Evolutionary conservation across 106 monocot species (phyloP), one percentile per base, ranked within the genome.

Genomic region (Dioscorea zingiberensis): DNA sequence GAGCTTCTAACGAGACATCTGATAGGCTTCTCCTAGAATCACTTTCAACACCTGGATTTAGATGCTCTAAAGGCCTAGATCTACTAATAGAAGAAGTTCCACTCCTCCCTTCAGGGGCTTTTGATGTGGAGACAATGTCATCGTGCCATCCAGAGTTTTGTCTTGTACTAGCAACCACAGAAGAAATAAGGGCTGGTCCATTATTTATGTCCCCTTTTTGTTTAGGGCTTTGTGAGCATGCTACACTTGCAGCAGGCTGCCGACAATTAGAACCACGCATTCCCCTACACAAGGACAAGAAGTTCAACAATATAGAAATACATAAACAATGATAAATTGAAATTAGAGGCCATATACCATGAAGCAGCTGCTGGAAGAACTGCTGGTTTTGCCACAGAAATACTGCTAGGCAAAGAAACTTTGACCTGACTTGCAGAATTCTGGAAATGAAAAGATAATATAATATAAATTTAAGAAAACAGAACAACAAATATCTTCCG

Each of bases 341-440:
- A 58, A 21, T 14, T n/a, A 55, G 26, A 63, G 38, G 57, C 11
- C 10, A 2, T 65, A 62, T 74, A 90, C 89, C 89, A 90, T 55
- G 85, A 79, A 62, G 89, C 85, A 80, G 83, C 77, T 21, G 89
- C 79, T 27, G 89, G 89, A 59, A 90, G 77, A 44, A 47, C 71
- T 32, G 66, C 66, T 27, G 79, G 55, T 44, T 71, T 82, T 54
- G 71, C 72, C 49, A 48, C 47, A 68, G 18, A 51, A 47, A 23
- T 47, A 64, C 71, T 72, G 53, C 58, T 54, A 64, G 64, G 65
- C 38, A 38, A 38, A 67, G 73, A 76, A 70, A 27, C 46, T 74
- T 82, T 90, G 8, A 59, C 27, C 13, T 74, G 85, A 17, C 21
- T 62, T 27, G 69, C 1, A 44, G 64, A 44, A 74, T n/a, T 76